Base-by-base conservation (phyloP, 2,329 filamentous ascomycete genomes). In the Aspergillus fumigatiaffinis region DNA sequence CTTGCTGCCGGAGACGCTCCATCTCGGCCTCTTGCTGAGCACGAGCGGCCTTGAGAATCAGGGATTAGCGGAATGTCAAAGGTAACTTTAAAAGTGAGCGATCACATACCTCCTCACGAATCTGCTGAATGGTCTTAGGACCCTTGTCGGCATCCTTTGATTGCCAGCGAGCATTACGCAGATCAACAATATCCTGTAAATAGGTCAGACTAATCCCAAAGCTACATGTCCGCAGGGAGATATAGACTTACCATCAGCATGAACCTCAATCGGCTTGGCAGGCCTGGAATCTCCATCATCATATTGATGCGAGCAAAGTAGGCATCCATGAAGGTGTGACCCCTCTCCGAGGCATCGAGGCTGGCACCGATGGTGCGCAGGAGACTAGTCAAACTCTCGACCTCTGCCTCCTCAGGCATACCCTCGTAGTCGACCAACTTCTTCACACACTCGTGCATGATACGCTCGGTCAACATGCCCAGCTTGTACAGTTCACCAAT, bases 401-500 rank as follows among this genome's bases (percentile, higher is more conserved):
- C 89, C 75, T 97, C 92, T 54, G 93, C 90, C 78, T 99, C 94
- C 67, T 99, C 94, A 48, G 94, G 94, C 60, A 91, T 80, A 60
- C 91, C 92, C 71, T 93, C 89, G 76, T 95, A 97, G 78, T 99
- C 93, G 65, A 99, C 90, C 62, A 99, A 85, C 78, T 96, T 96
- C 80, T 92, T 88, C 28, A 99, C 92, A 84, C 94, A 99, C 77
- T 97, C 91, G 80, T 99, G 93, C 94, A 99, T 99, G 78, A 99
- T 99, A 74, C 93, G 90, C 76, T 97, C 91, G 60, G 94, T 99
- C 76, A 99, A 84, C 94, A 99, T 99, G 73, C 89, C 88, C 60
- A 99, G 87, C 83, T 97, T 99, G 86, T 96, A 99, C 49, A 99
- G 86, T 79, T 99, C 94, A 80, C 94, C 94, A 72, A 99, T 99